These are phyloP conservation scores for Trypanosoma brucei DNA, from an alignment of 208 protist genomes.

Conservation along the genomic window DNA sequence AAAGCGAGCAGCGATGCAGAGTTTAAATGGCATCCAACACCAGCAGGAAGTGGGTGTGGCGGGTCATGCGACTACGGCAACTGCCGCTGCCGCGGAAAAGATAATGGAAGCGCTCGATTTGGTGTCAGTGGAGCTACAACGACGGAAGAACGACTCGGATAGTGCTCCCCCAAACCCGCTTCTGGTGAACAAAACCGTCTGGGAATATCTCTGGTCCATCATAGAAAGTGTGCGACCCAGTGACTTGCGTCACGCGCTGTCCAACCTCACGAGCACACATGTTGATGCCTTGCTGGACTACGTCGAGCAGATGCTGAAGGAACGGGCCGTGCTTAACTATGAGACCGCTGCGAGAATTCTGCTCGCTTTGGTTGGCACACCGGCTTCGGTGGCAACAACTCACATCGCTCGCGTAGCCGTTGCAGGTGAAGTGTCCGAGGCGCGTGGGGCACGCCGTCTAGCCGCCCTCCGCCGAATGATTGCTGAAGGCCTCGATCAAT, in stretches of 20 bases:
- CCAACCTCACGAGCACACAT: constrained; percentile 75
- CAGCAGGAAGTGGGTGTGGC: constrained; percentile 57
- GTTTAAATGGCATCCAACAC: constrained; percentile 24
- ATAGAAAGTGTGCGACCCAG: constrained; percentile 79
- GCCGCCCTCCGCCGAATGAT: constrained; percentile 49
- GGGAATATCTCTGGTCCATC: constrained; percentile 80
- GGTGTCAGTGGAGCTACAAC: constrained; percentile 78
- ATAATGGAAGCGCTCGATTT: constrained; percentile 87
- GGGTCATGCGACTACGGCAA: constrained; percentile 61
- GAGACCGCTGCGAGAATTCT: constrained; percentile 76
- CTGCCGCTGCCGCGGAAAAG: constrained; percentile 69
- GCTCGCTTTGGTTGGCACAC: constrained; percentile 55
- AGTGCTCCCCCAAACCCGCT: constrained; percentile 48
- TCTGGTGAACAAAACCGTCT: constrained; percentile 57
- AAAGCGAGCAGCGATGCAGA: constrained; percentile 54
- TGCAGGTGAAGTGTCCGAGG: constrained; percentile 61
- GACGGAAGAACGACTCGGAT: constrained; percentile 51
- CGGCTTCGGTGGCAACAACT: not conserved
- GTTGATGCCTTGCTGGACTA: constrained; percentile 69
- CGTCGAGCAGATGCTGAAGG: constrained; percentile 59
- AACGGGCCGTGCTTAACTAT: constrained; percentile 71
- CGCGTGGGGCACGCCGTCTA: constrained; percentile 56
- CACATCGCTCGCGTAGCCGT: constrained; percentile 33
- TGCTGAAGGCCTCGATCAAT: constrained; percentile 52
- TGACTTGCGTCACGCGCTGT: constrained; percentile 79